A percentile compares a stretch with the other conserved stretches of the same genome.
Evolutionary conservation across 116 monocot species (phyloP).

Genomic region (Iris pallida): DNA sequence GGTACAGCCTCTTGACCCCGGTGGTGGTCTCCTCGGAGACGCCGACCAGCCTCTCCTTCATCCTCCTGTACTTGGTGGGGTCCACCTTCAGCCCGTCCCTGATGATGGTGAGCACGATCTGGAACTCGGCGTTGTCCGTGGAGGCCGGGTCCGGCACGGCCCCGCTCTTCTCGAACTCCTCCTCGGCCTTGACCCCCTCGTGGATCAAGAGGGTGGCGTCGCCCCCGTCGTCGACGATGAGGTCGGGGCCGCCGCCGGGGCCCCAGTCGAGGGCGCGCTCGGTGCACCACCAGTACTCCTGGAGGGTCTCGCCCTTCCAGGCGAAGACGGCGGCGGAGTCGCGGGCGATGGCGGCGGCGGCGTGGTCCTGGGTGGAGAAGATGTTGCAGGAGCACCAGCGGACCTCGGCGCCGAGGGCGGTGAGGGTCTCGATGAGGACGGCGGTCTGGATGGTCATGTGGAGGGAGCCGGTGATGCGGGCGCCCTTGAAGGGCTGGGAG

Average conservation of each 20-base stretch:
- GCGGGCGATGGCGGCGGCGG: slow-evolving; percentile 27
- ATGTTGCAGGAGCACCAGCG: slow-evolving; percentile 41
- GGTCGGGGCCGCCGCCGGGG: slow-evolving; percentile 23
- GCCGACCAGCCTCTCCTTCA: slow-evolving; percentile 30
- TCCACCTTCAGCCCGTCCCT: slow-evolving; percentile 21
- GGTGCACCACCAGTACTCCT: slow-evolving; percentile 42
- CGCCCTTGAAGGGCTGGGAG: slow-evolving; percentile 36
- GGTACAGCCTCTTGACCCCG: slow-evolving; percentile 29
- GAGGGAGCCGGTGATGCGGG: slow-evolving; percentile 32
- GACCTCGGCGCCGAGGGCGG: slow-evolving; percentile 33
- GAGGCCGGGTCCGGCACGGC: slow-evolving; percentile 21
- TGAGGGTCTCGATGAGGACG: slow-evolving; percentile 33
- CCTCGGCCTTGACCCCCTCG: slow-evolving; percentile 30
- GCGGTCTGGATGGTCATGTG: slow-evolving; percentile 37
- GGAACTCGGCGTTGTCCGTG: slow-evolving; percentile 24
- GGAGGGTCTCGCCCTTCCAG: slow-evolving; percentile 31
- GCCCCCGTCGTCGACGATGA: slow-evolving; percentile 29
- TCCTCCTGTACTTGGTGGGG: slow-evolving; percentile 28
- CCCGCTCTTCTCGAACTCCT: slow-evolving; percentile 30
- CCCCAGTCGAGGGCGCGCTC: slow-evolving; percentile 32
- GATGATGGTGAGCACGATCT: slow-evolving; percentile 26
- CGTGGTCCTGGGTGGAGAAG: slow-evolving; percentile 34
- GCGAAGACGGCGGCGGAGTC: slow-evolving; percentile 32
- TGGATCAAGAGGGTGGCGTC: slow-evolving; percentile 25
- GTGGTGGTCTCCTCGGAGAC: slow-evolving; percentile 34